Percentiles rank a stretch among this genome's conserved stretches.
phyloP scores from a whole-genome alignment of 225 moss, liverwort and hornwort genomes.

The Physcomitrium patens region DNA sequence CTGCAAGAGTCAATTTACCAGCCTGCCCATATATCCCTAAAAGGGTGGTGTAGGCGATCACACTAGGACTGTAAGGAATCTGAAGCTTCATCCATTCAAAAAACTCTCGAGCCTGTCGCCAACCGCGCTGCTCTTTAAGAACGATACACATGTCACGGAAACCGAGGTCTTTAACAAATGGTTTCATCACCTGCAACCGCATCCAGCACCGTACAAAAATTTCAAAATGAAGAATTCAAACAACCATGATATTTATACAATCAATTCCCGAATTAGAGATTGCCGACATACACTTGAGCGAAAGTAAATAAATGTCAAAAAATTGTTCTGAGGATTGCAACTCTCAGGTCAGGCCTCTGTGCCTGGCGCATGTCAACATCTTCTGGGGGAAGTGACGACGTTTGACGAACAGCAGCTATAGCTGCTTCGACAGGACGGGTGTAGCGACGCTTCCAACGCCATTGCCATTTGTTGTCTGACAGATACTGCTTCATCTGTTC shows the following conservation, averaged over 20 bases:
- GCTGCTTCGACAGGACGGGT: constrained; percentile 51
- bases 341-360: background rate
- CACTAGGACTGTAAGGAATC: constrained; percentile 77
- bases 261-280: no score
- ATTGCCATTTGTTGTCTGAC: constrained; percentile 90
- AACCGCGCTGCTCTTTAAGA: constrained; percentile 88
- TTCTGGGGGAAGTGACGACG: constrained; percentile 50
- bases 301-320: background rate
- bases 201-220: background rate
- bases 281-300: no score
- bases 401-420: constrained; percentile 53
- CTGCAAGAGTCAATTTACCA: constrained; percentile 82
- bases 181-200: constrained; percentile 69
- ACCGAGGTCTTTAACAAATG: constrained; percentile 70
- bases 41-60: constrained; percentile 91
- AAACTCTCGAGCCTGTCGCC: constrained; percentile 77
- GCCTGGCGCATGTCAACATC: constrained; percentile 58
- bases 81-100: constrained; percentile 99
- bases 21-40: constrained; percentile 76
- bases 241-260: no score
- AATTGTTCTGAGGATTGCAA: background rate
- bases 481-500: constrained; percentile 83
- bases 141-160: constrained; percentile 93
- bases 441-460: constrained; percentile 76
- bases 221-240: background rate